Evolutionary conservation across 2,329 filamentous ascomycete genomes (phyloP), one percentile per base, ranked within the genome.

Genomic region (Penicillium janthinellum): DNA sequence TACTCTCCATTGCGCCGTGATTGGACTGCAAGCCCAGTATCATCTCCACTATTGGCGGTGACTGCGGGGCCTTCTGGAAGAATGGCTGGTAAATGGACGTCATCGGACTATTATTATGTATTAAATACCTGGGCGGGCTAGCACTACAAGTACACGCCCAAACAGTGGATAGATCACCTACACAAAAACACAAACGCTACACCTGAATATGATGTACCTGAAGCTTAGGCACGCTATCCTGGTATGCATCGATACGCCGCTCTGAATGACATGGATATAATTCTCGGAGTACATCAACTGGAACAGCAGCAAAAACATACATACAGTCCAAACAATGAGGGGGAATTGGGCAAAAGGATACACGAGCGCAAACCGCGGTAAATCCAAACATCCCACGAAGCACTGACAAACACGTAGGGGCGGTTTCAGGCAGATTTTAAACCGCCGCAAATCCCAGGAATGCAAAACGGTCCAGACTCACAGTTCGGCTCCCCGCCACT

Each of bases 31-130:
- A 17, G n/a, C 22, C 34, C 17, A 47, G 35, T 10, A n/a, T 11
- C 17, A n/a, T 5, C 15, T n/a, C 52, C 56, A 48, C 56, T 51
- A 31, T 22, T 25, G 17, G 10, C 14, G 34, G 11, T 31, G 6
- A n/a, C 20, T 31, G 34, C 48, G 48, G 58, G 58, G 34, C 28
- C 42, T 57, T 35, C 49, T 48, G 49, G 41, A 58, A 53, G 39
- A 37, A 25, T 17, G 47, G 39, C 37, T 47, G 42, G 42, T 28
- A 4, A 25, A 25, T 12, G 14, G 42, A 45, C 42, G 42, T 45
- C 42, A 45, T 45, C 22, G 7, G 10, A 31, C 25, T 47, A 31
- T 31, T n/a, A 31, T n/a, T n/a, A 31, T 31, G 31, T 31, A 31
- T 31, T 31, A 3, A 49, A 20, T 35, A 35, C 47, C 47, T 7